A percentile compares a stretch with the other conserved stretches of the same genome.
Conservation (phyloP, 1,284 basidiomycete species). For the Ganoderma multipileum region DNA sequence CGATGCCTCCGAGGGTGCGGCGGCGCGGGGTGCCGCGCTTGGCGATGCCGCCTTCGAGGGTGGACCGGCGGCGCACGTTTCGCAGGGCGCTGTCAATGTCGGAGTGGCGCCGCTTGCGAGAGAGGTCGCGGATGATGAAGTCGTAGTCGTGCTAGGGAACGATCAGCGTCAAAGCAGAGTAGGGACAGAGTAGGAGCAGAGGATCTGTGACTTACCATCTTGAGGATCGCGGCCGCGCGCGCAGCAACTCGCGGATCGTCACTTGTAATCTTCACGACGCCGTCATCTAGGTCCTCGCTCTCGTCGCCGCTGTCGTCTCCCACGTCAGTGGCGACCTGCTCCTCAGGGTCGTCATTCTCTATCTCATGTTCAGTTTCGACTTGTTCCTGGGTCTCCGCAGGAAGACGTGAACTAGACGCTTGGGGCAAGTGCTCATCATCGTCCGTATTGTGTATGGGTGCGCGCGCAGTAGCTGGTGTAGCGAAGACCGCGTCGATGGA, state of each 20-base stretch:
- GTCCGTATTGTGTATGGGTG: neutral
- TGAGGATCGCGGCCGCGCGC: slow-evolving; percentile 88
- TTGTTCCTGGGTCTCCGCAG: slow-evolving; percentile 28
- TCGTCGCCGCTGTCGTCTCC: slow-evolving; percentile 43
- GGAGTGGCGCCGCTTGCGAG: slow-evolving; percentile 39
- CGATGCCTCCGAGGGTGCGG: slow-evolving; percentile 50
- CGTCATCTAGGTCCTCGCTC: slow-evolving; percentile 50
- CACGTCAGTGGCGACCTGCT: slow-evolving; percentile 41
- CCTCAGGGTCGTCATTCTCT: slow-evolving; percentile 20
- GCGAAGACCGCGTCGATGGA: slow-evolving; percentile 26
- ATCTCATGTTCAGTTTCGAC: slow-evolving; percentile 19
- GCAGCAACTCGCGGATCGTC: slow-evolving; percentile 85
- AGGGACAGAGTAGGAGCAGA: neutral
- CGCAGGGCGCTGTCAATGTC: slow-evolving; percentile 44
- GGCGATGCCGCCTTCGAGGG: slow-evolving; percentile 45
- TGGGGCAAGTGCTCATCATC: neutral
- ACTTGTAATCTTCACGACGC: slow-evolving; percentile 79
- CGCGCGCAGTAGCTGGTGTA: slow-evolving; percentile 10
- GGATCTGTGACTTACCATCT: slow-evolving; percentile 67
- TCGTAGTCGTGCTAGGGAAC: slow-evolving; percentile 79
- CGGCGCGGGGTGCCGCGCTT: slow-evolving; percentile 41
- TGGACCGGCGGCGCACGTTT: slow-evolving; percentile 43
- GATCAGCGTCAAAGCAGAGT: neutral
- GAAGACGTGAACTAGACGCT: neutral
- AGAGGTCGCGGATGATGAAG: slow-evolving; percentile 61